phyloP scores from a whole-genome alignment of 768 basidiomycete genomes.

The Leccinum broughii region DNA sequence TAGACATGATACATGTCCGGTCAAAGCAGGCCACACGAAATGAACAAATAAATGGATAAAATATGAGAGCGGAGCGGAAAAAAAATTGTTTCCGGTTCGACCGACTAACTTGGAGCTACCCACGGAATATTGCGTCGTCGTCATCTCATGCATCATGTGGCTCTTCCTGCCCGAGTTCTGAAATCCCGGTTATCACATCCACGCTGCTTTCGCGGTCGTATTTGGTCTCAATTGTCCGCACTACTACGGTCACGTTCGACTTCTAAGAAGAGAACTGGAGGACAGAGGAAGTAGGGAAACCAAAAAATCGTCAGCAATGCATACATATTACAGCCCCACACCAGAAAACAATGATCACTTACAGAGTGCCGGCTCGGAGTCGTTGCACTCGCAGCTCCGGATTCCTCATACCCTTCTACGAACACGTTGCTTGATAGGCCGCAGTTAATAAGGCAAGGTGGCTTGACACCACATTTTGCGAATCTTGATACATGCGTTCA shows the following conservation, averaged over 20 bases:
- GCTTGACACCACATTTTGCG: neutral
- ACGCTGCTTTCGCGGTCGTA: conserved; percentile 4
- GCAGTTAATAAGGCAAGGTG: neutral
- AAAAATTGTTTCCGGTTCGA: too few relatives aligned
- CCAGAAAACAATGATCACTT: neutral
- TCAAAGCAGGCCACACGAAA: too few relatives aligned
- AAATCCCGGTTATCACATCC: neutral
- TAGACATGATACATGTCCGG: too few relatives aligned
- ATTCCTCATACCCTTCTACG: neutral
- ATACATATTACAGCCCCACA: neutral
- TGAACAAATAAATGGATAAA: too few relatives aligned
- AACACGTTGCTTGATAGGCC: conserved; percentile 1
- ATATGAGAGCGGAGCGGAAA: too few relatives aligned
- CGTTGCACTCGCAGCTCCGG: neutral
- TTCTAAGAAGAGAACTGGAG: neutral
- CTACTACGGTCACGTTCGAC: conserved; percentile 22
- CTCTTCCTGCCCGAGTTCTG: neutral
- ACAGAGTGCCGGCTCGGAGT: conserved; percentile 1
- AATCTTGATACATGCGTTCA: conserved; percentile 23
- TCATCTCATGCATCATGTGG: neutral
- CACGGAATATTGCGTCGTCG: neutral
- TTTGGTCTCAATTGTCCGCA: conserved; percentile 16
- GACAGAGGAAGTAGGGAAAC: neutral
- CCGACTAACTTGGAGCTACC: too few relatives aligned
- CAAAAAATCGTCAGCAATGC: neutral